Percentiles rank a stretch among this genome's conserved stretches.
These are phyloP conservation scores for Acacia pycnantha DNA, from an alignment of 331 rosid genomes.

Conservation along the genomic window DNA sequence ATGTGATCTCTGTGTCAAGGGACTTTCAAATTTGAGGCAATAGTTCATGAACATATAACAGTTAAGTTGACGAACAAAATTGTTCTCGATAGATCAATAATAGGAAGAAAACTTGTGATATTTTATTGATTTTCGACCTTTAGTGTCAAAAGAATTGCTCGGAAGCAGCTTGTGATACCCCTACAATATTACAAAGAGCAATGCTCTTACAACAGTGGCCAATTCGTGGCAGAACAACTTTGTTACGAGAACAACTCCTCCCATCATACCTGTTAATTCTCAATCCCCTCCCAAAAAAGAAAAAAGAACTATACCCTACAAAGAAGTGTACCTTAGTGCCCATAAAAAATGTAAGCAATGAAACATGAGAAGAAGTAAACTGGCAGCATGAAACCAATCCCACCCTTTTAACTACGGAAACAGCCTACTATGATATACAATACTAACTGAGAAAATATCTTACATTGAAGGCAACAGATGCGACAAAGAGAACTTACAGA, in stretches of 20 bases:
- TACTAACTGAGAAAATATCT: conserved; percentile 34
- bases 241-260: conserved; percentile 28
- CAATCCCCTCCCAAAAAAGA: conserved; percentile 24
- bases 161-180: neutral
- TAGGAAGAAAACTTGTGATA: neutral
- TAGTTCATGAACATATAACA: neutral
- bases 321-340: conserved; percentile 38
- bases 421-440: conserved; percentile 49
- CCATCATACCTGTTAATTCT: conserved; percentile 31
- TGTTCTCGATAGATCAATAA: neutral
- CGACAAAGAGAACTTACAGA: conserved; percentile 22
- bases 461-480: conserved; percentile 43
- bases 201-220: conserved; percentile 10
- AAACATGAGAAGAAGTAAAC: conserved; percentile 25
- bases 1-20: neutral
- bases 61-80: neutral
- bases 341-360: conserved; percentile 31
- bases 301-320: conserved; percentile 30
- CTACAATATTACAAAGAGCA: conserved; percentile 19
- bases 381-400: conserved; percentile 48
- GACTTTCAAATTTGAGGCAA: neutral
- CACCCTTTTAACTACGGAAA: conserved; percentile 41
- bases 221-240: conserved; percentile 21
- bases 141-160: neutral
- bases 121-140: neutral